Conservation (phyloP, 139 green algal species). For the Chlorella sp. region DNA sequence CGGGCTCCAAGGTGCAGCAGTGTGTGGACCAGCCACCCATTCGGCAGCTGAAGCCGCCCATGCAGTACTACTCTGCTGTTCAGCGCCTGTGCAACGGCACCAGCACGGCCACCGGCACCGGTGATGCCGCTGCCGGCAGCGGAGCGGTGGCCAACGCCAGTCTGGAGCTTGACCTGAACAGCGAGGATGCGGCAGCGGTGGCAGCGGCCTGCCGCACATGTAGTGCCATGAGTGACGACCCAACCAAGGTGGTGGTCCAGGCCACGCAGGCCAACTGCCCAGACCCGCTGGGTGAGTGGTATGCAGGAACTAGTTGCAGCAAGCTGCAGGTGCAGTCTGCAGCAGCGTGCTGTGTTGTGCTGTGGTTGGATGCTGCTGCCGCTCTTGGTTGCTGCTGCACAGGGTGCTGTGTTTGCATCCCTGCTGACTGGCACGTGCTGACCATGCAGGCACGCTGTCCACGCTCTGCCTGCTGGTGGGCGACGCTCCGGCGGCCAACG, state of each 20-base stretch:
- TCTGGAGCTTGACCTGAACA: no score
- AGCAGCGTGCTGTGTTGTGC: no score
- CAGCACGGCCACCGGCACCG: background rate
- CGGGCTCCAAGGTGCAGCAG: background rate
- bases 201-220: background rate
- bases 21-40: background rate
- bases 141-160: no score
- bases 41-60: background rate
- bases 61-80: background rate
- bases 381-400: background rate
- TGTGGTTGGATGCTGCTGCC: no score
- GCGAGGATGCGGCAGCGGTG: no score
- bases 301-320: no score
- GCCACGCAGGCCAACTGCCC: slow-evolving; percentile 17
- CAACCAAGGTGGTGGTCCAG: slow-evolving; percentile 20
- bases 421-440: background rate
- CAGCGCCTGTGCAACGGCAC: background rate
- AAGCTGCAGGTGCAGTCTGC: no score
- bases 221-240: background rate
- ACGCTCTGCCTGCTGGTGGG: background rate
- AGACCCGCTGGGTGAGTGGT: slow-evolving; percentile 12
- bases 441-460: slow-evolving; percentile 17
- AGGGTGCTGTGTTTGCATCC: background rate
- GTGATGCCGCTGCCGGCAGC: background rate
- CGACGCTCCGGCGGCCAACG: no score